phyloP scores from a whole-genome alignment of 2,329 filamentous ascomycete genomes.

The Microdochium trichocladiopsis region DNA sequence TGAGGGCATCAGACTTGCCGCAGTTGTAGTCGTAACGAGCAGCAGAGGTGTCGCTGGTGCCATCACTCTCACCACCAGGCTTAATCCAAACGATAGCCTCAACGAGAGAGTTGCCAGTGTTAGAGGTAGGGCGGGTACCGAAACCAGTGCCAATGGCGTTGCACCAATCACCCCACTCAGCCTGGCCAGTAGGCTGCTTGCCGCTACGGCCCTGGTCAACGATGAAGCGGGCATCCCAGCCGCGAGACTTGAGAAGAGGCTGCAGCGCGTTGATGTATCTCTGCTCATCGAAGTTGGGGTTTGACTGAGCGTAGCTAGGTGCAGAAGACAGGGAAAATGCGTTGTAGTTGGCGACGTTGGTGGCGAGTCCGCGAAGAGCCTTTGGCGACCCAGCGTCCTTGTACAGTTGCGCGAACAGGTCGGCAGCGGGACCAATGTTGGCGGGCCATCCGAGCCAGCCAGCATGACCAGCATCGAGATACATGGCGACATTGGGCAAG shows the following conservation, averaged over 20 bases:
- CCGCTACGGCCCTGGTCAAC: slow-evolving; percentile 20
- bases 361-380: slow-evolving; percentile 45
- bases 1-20: slow-evolving; percentile 42
- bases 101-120: slow-evolving; percentile 42
- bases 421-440: slow-evolving; percentile 41
- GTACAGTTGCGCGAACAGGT: slow-evolving; percentile 39
- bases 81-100: slow-evolving; percentile 60
- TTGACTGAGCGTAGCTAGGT: slow-evolving; percentile 32
- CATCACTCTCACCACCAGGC: slow-evolving; percentile 44
- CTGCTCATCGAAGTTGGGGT: slow-evolving; percentile 43
- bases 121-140: slow-evolving; percentile 44
- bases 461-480: slow-evolving; percentile 49
- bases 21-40: slow-evolving; percentile 46
- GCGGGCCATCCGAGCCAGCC: slow-evolving; percentile 53
- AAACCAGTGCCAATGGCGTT: slow-evolving; percentile 51
- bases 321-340: slow-evolving; percentile 31
- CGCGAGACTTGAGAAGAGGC: slow-evolving; percentile 44
- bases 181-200: slow-evolving; percentile 46
- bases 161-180: slow-evolving; percentile 54
- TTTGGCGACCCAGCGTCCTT: slow-evolving; percentile 40
- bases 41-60: slow-evolving; percentile 31
- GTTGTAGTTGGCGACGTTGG: slow-evolving; percentile 56
- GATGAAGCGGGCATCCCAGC: slow-evolving; percentile 32
- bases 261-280: slow-evolving; percentile 59
- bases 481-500: slow-evolving; percentile 50